These are phyloP conservation scores for Hemileccinum rubropunctum DNA, from an alignment of 768 basidiomycete species.

Conservation along the genomic window DNA sequence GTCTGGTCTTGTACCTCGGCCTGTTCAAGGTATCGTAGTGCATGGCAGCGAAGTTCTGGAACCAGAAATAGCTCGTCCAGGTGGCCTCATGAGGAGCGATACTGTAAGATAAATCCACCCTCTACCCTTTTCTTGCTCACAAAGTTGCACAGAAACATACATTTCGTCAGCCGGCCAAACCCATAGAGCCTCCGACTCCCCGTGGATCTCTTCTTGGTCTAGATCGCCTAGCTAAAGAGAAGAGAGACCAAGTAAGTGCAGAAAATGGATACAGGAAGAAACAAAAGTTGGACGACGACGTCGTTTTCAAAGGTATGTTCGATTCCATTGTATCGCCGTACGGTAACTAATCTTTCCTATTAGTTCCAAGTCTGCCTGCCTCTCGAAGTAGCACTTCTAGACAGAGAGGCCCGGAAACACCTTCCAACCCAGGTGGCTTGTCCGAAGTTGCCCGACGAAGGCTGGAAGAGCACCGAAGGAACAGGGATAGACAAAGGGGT, in stretches of 20 bases:
- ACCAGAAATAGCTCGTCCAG: slow-evolving; percentile 72
- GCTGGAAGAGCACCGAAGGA: slow-evolving; percentile 75
- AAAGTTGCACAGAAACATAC: slow-evolving; percentile 59
- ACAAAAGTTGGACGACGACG: slow-evolving; percentile 55
- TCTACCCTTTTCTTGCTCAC: slow-evolving; percentile 4
- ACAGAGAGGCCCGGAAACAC: slow-evolving; percentile 84
- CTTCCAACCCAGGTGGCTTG: slow-evolving; percentile 88
- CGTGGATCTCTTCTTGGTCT: slow-evolving; percentile 81
- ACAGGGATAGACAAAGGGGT: slow-evolving; percentile 71
- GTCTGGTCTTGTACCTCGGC: slow-evolving; percentile 44
- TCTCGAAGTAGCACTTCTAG: slow-evolving; percentile 56
- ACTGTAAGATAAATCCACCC: slow-evolving; percentile 39
- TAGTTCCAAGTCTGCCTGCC: slow-evolving; percentile 78
- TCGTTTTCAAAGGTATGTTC: slow-evolving; percentile 81
- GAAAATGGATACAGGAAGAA: slow-evolving; percentile 59
- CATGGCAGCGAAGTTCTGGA: slow-evolving; percentile 81
- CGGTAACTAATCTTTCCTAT: background rate
- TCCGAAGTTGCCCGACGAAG: slow-evolving; percentile 68
- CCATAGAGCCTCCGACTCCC: slow-evolving; percentile 74
- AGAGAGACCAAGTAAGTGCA: slow-evolving; percentile 57
- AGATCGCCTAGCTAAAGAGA: slow-evolving; percentile 86
- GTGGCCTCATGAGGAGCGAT: slow-evolving; percentile 73
- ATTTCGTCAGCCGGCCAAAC: slow-evolving; percentile 73
- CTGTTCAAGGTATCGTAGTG: slow-evolving; percentile 73
- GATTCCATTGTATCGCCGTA: background rate